Conservation (phyloP, 352 stramenopile genomes). For the Phytophthora hybrid region DNA sequence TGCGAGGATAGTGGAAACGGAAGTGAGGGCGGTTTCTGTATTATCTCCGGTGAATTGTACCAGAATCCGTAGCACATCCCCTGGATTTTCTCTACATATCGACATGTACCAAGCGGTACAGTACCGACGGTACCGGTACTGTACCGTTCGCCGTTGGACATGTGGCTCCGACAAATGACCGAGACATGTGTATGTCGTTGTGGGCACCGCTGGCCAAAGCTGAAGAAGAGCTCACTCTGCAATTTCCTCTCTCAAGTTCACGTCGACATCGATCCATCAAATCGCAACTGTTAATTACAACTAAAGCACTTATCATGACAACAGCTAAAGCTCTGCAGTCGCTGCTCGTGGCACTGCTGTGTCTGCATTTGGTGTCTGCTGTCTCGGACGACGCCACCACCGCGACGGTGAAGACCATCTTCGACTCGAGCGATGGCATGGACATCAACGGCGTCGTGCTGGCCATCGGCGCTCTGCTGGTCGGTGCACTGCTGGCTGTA, state of each 20-base stretch:
- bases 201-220: too few species aligned
- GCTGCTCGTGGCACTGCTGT: constrained; percentile 18
- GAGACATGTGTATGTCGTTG: neutral
- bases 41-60: neutral
- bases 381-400: constrained; percentile 32
- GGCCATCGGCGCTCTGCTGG: constrained; percentile 47
- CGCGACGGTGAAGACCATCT: constrained; percentile 43
- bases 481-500: constrained; percentile 54
- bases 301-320: neutral
- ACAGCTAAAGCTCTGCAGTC: neutral
- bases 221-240: constrained; percentile 24
- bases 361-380: constrained; percentile 10
- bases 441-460: constrained; percentile 52
- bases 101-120: neutral
- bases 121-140: neutral
- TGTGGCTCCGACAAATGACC: neutral
- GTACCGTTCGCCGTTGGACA: constrained; percentile 17
- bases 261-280: neutral
- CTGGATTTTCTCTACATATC: constrained; percentile 15
- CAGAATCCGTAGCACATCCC: constrained; percentile 15
- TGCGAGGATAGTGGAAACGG: too few species aligned
- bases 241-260: constrained; percentile 27
- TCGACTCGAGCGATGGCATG: constrained; percentile 42
- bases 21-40: too few species aligned
- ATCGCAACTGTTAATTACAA: neutral